Evolutionary conservation across 2,329 filamentous ascomycete genomes (phyloP), one percentile per base, ranked within the genome.

Genomic region (Juglanconis sp.): DNA sequence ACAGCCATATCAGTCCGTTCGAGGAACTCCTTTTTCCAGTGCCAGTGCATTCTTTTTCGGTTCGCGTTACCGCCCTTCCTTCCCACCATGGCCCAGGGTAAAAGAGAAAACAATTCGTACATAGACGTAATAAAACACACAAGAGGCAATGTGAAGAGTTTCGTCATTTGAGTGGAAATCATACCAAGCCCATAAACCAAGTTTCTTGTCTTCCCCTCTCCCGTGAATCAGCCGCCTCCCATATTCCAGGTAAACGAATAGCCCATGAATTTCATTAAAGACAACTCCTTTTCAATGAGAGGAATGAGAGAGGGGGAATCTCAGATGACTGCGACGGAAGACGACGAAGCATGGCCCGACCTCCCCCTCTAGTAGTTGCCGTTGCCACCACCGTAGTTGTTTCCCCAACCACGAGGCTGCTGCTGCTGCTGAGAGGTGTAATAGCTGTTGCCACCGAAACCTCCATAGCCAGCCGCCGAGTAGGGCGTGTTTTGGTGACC

Each of bases 401-500:
- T 79, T 66, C 83, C 83, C 83, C 83, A 86, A 68, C 83, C 82
- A n/a, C 61, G 24, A 24, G 24, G 58, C 38, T 60, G 61, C 65
- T 81, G 78, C 63, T 79, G 79, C 68, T 77, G 77, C 67, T 77
- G 75, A 65, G 79, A 73, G 59, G 68, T 68, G 34, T 69, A 76
- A 69, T 82, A 82, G 73, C 80, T 81, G 46, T 56, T 60, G 65
- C 73, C 77, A 63, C 75, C 76, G 56, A 81, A 82, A 53, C 76
- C 78, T 55, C 77, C 79, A 64, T 85, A 85, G 31, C 77, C 79
- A 24, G 24, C 24, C 24, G 24, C 24, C 50, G 79, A 79, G 64
- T 86, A 86, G 13, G 80, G 80, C 67, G 73, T 80, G 72, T 76
- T 84, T 64, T 81, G 80, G 70, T 85, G 82, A 64, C 76, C 81